Percentiles rank a stretch among this genome's conserved stretches.
phyloP scores from a whole-genome alignment of 345 rosid species.

The Adansonia digitata region DNA sequence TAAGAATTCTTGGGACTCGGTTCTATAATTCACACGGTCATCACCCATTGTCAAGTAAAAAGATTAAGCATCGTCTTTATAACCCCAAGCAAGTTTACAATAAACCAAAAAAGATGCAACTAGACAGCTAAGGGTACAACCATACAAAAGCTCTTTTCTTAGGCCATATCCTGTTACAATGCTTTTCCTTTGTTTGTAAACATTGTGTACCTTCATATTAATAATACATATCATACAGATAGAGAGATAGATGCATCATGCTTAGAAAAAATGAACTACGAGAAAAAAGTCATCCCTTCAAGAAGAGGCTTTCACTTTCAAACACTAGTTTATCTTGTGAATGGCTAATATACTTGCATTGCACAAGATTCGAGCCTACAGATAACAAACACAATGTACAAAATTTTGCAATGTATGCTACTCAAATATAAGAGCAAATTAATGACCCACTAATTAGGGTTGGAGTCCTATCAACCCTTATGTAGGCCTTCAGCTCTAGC shows the following conservation, averaged over 20 bases:
- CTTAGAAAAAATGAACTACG: background rate
- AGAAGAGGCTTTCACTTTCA: background rate
- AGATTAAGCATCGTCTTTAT: no score
- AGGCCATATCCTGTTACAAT: no score
- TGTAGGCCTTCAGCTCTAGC: slow-evolving; percentile 25
- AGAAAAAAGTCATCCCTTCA: background rate
- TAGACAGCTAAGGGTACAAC: background rate
- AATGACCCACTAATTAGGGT: background rate
- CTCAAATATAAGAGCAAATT: background rate
- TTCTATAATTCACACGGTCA: no score
- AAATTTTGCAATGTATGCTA: background rate
- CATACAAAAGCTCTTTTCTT: background rate
- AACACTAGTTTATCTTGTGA: background rate
- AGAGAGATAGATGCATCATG: background rate
- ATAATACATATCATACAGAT: background rate
- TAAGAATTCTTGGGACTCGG: no score
- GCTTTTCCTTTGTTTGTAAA: no score
- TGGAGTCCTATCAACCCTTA: slow-evolving; percentile 24
- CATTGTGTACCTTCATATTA: background rate
- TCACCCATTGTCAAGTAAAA: no score
- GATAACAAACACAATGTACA: background rate
- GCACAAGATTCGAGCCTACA: background rate
- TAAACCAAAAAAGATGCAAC: background rate
- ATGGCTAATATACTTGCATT: background rate
- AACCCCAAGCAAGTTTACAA: background rate